Conservation (phyloP, 2,329 filamentous ascomycete genomes). For the Trichophyton schoenleinii region DNA sequence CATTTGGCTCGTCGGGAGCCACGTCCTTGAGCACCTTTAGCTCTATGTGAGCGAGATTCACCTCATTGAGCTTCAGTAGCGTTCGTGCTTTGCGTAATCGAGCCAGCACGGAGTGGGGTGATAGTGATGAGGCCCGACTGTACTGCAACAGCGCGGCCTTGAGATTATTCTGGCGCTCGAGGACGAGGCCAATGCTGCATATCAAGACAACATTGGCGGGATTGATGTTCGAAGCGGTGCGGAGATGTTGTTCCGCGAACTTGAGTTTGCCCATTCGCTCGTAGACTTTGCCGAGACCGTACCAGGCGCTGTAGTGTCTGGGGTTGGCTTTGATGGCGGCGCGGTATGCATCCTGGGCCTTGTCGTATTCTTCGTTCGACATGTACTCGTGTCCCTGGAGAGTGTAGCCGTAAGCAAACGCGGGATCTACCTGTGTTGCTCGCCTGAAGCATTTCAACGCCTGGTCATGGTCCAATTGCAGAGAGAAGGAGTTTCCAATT, state of each 20-base stretch:
- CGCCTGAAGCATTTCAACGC: constrained; percentile 89
- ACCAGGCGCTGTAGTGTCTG: constrained; percentile 97
- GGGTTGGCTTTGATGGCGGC: constrained; percentile 73
- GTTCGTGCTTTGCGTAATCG: constrained; percentile 88
- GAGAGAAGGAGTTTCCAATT: constrained; percentile 85
- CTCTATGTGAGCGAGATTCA: constrained; percentile 64
- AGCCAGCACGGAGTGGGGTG: constrained; percentile 67
- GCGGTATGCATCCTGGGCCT: constrained; percentile 77
- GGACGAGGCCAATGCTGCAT: constrained; percentile 78
- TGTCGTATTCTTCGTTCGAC: constrained; percentile 92
- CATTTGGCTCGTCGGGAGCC: constrained; percentile 86
- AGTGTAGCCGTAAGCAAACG: constrained; percentile 91
- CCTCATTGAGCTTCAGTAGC: constrained; percentile 59
- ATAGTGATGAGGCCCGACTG: constrained; percentile 65
- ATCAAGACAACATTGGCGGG: constrained; percentile 86
- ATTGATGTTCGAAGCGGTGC: constrained; percentile 77
- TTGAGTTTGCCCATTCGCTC: constrained; percentile 85
- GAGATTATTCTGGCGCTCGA: constrained; percentile 79
- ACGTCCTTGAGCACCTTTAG: constrained; percentile 80
- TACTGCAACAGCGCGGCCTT: constrained; percentile 70
- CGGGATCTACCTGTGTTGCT: constrained; percentile 77
- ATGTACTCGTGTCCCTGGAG: constrained; percentile 93
- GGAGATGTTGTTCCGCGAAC: constrained; percentile 82
- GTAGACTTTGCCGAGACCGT: constrained; percentile 69
- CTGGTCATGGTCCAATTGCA: constrained; percentile 85